Evolutionary conservation across 352 stramenopile species (phyloP), one percentile per base, ranked within the genome.

Genomic region (Phytopythium vexans): DNA sequence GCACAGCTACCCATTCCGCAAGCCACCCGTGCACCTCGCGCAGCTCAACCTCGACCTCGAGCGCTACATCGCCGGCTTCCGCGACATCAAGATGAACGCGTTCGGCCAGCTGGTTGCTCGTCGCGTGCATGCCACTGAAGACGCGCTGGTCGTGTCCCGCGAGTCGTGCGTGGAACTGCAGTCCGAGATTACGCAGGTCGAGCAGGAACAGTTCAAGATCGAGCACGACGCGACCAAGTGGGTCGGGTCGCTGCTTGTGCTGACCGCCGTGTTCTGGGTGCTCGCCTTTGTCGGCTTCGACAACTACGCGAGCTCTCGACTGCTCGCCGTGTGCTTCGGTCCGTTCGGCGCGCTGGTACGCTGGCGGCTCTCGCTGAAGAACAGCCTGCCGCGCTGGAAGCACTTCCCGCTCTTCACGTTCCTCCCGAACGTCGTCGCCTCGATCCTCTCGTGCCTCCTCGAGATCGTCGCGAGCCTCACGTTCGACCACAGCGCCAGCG

Each of bases 341-440:
- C 70, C 74, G 1, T 81, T 88, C 36, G 77, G 77, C 16, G 77
- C 77, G 31, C 49, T 86, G 38, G 42, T 82, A 40, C 74, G 77
- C 10, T 88, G 72, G 54, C 77, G 75, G 33, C 62, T 88, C 37
- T 86, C 74, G 31, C 43, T 85, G 38, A 62, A 65, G 48, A 88
- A 88, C 58, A 66, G 49, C 50, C 62, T 66, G 37, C 65, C 75
- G 4, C 50, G 53, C 43, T 86, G 63, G 46, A 82, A 79, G 41
- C 56, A 62, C n/a, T 82, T 88, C 38, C 77, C 77, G n/a, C 51
- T 85, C 16, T 83, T 68, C 47, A 88, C 77, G 38, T 82, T 88
- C 49, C n/a, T 70, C n/a, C 72, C 74, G 6, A 88, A 88, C 49
- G 64, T 88, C 31, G 44, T 58, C 7, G 77, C 77, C 21, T 86